Percentiles rank a stretch among this genome's conserved stretches.
Evolutionary conservation across 768 basidiomycete genomes (phyloP).

Genomic region (Collybiopsis luxurians): DNA sequence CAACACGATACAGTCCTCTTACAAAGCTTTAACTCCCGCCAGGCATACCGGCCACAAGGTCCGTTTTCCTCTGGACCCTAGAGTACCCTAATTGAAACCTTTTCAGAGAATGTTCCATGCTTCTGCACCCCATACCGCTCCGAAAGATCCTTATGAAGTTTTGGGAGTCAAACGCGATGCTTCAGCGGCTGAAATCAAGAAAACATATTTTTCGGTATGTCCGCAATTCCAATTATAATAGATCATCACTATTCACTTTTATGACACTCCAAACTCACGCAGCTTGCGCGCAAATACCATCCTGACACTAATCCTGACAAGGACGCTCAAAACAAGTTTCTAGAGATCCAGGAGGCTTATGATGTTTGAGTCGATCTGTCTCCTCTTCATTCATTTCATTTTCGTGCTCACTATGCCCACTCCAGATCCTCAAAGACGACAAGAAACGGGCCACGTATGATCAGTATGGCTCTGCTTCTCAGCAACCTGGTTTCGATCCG

Average conservation of each 20-base stretch:
- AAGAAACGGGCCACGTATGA: constrained; percentile 91
- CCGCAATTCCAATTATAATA: constrained; percentile 7
- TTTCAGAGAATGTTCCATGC: constrained; percentile 75
- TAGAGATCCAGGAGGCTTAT: constrained; percentile 96
- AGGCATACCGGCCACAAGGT: constrained; percentile 41
- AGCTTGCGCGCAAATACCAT: constrained; percentile 98
- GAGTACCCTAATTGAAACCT: constrained; percentile 11
- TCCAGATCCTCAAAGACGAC: constrained; percentile 88
- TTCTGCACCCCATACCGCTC: constrained; percentile 48
- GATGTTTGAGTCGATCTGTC: constrained; percentile 55
- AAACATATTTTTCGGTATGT: constrained; percentile 91
- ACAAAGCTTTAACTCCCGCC: constrained; percentile 13
- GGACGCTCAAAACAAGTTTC: constrained; percentile 85
- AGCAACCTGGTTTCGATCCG: constrained; percentile 93
- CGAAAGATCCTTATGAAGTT: constrained; percentile 89
- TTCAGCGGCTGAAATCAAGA: constrained; percentile 88
- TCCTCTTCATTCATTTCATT: constrained; percentile 3
- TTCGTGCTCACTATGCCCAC: constrained; percentile 14
- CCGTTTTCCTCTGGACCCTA: constrained; percentile 13
- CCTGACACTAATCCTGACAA: constrained; percentile 97
- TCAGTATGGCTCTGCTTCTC: constrained; percentile 88
- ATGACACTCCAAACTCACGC: constrained; percentile 11
- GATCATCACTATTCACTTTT: neutral
- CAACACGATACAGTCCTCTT: constrained; percentile 18
- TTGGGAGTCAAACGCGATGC: constrained; percentile 87